phyloP scores from a whole-genome alignment of 1,284 basidiomycete species.

The Flammula alnicola region DNA sequence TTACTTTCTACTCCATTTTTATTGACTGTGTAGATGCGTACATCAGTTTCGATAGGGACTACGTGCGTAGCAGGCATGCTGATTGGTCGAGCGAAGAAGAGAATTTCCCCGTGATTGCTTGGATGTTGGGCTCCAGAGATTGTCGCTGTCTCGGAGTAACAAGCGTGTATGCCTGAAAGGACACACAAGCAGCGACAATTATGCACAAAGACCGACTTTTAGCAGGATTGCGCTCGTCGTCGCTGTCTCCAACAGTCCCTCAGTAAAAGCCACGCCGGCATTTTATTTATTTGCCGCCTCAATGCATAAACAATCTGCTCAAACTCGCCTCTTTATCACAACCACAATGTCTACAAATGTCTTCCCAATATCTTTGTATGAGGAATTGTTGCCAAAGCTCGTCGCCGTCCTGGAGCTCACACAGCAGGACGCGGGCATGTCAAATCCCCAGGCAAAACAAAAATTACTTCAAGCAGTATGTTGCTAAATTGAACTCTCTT shows the following conservation, averaged over 20 bases:
- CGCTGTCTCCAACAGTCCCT: constrained; percentile 19
- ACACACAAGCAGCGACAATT: neutral
- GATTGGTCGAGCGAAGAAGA: no score
- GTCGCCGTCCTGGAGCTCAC: constrained; percentile 57
- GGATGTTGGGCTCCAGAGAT: no score
- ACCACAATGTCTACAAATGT: constrained; percentile 35
- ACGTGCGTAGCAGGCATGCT: constrained; percentile 45
- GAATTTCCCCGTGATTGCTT: no score
- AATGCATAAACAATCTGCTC: constrained; percentile 9
- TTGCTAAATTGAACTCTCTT: constrained; percentile 9
- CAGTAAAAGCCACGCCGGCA: constrained; percentile 9
- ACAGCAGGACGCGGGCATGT: constrained; percentile 53
- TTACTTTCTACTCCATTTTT: constrained; percentile 56
- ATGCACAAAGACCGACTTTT: constrained; percentile 3
- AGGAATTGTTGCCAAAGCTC: constrained; percentile 57
- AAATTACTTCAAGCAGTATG: constrained; percentile 65
- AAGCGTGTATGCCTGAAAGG: no score
- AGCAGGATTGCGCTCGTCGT: no score
- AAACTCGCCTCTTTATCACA: neutral
- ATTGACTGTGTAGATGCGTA: constrained; percentile 37
- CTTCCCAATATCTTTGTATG: constrained; percentile 51
- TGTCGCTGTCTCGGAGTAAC: neutral
- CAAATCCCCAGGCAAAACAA: constrained; percentile 60
- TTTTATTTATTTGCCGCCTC: constrained; percentile 11
- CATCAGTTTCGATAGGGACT: constrained; percentile 33